Percentiles rank a stretch among this genome's conserved stretches.
Conservation (phyloP, 176 grass and related monocot species). For the Canna indica region DNA sequence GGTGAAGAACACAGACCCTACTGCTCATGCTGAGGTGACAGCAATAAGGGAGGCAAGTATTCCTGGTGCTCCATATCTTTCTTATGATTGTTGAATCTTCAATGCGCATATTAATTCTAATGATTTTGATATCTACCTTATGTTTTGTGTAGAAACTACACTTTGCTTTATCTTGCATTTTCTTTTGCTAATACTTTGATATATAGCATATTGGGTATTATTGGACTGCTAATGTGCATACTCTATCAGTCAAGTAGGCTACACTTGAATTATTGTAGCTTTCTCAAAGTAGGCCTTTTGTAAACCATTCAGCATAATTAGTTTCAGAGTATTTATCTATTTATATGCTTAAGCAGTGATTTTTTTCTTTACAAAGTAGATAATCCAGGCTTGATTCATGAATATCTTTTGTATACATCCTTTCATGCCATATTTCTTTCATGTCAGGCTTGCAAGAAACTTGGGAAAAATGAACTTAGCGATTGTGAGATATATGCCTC, state of each 20-base stretch:
- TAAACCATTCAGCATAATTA: too few species aligned
- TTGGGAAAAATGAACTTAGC: constrained; percentile 78
- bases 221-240: too few species aligned
- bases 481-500: constrained; percentile 95
- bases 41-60: constrained; percentile 72
- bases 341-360: too few species aligned
- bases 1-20: constrained; percentile 61
- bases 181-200: background rate
- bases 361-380: too few species aligned
- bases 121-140: background rate
- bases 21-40: constrained; percentile 82
- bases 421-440: too few species aligned
- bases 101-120: background rate
- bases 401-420: background rate
- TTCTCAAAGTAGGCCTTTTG: too few species aligned
- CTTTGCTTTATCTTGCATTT: background rate
- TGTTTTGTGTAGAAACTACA: background rate
- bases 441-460: constrained; percentile 80
- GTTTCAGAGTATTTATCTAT: too few species aligned
- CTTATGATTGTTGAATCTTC: background rate
- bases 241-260: too few species aligned
- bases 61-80: background rate
- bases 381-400: too few species aligned
- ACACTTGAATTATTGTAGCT: too few species aligned
- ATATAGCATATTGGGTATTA: too few species aligned